Evolutionary conservation across 2,329 filamentous ascomycete species (phyloP), one percentile per base, ranked within the genome.

Genomic region (Arthroderma sp.): DNA sequence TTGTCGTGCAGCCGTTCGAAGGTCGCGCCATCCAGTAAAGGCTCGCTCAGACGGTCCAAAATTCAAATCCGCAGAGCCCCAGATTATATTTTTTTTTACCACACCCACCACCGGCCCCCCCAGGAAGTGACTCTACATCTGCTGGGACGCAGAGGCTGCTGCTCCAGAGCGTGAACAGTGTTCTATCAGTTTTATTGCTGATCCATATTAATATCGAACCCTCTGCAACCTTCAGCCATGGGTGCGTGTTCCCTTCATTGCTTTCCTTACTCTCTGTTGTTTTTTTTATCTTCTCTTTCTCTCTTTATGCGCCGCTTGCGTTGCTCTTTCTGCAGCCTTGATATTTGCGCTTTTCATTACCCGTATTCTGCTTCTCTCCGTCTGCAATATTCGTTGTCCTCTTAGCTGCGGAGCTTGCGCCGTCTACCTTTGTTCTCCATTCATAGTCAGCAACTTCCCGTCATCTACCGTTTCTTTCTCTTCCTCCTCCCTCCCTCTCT

Each of bases 181-280:
- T 28, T 36, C 31, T 46, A 42, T 45, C 44, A 42, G 47, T 49
- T 49, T 47, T 44, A 49, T 45, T 37, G 43, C 47, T 47, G 44
- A 40, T 44, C 36, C 42, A 44, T 44, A 44, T 43, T 36, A 36
- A 33, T 36, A 39, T 40, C 40, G 33, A 40, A 33, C 29, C 31
- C 38, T 34, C 40, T 42, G 44, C 43, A 45, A 47, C 44, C 48
- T 44, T 47, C 45, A 48, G 40, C 36, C 45, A 52, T 52, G 50
- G 48, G 50, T 52, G 50, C 50, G 50, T 52, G 38, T 47, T 22
- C 38, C 41, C 22, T 45, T 40, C 2, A 22, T 22, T 32, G 40
- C 31, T 28, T 45, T 40, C 40, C 15, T 49, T 49, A 27, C 32
- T 44, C 36, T 38, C 36, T 36, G 36, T 43, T 32, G 29, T 43